Evolutionary conservation across 257 asterid species (phyloP), one percentile per base, ranked within the genome.

Genomic region (Cordia subcordata): DNA sequence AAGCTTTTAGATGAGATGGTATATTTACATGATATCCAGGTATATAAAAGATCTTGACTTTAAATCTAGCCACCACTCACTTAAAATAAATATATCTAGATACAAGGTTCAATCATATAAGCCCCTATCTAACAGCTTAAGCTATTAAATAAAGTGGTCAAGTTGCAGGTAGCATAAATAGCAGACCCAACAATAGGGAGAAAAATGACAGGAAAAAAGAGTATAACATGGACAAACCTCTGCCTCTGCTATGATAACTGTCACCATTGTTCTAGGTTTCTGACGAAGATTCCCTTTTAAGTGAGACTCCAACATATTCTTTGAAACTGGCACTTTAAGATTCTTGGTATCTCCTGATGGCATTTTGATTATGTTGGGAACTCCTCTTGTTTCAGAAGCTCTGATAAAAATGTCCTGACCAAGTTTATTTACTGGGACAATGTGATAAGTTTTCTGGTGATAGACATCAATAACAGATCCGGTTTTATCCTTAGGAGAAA

Each of bases 241-340:
- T 9, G 95, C 99, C 62, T 85, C 95, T 37, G 87, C 89, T 56
- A 88, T 76, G 65, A 86, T 76, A 47, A 92, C 54, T 17, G 96
- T 81, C 51, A 84, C 72, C 96, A 92, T 79, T 67, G 64, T 47
- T 69, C 81, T 78, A 60, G 27, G 74, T 72, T 80, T 77, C 75
- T 66, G 74, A 61, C 64, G 79, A 59, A 72, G 68, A 72, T 67
- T 74, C 75, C 94, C 91, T 77, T 79, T 82, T 69, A 88, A 64
- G 81, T 92, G 97, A 57, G 99, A 88, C 78, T 85, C 87, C 65
- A 82, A 69, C 94, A 88, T 84, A 75, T 85, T 84, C 81, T 79
- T 83, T 18, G 86, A 83, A 73, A 81, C 90, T 5, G 97, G 96
- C 53, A 92, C 85, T 71, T 80, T 86, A 19, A 88, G 58, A 58